These are phyloP conservation scores for Mycosphaerelloides madeirae DNA, from an alignment of 2,329 filamentous ascomycete species.

Conservation along the genomic window DNA sequence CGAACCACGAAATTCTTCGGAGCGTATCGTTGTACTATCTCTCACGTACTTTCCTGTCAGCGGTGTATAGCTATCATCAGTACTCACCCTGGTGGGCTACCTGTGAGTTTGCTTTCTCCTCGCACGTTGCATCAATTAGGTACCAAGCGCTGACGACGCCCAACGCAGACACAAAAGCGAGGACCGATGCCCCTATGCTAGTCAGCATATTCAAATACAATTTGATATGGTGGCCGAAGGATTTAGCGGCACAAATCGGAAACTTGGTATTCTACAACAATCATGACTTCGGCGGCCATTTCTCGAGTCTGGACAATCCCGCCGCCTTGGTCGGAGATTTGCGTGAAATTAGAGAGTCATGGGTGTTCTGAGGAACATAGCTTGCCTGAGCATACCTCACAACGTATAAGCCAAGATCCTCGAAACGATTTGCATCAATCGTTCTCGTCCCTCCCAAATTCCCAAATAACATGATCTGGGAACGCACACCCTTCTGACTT, in stretches of 20 bases:
- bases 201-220: too few relatives aligned
- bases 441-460: too few relatives aligned
- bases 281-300: conserved; percentile 26
- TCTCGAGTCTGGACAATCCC: conserved; percentile 29
- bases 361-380: too few relatives aligned
- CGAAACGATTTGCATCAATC: too few relatives aligned
- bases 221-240: neutral
- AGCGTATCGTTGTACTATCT: conserved; percentile 35
- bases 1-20: too few relatives aligned
- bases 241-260: conserved; percentile 10
- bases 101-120: conserved; percentile 36
- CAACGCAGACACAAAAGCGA: conserved; percentile 25
- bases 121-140: conserved; percentile 36
- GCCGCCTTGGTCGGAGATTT: conserved; percentile 27
- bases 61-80: conserved; percentile 36
- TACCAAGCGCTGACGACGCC: conserved; percentile 33
- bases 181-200: too few relatives aligned
- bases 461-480: too few relatives aligned
- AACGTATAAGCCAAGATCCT: too few relatives aligned
- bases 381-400: too few relatives aligned
- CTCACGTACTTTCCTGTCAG: conserved; percentile 39
- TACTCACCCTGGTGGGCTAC: conserved; percentile 32
- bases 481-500: too few relatives aligned
- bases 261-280: conserved; percentile 37
- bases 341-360: conserved; percentile 24